phyloP scores from a whole-genome alignment of 2,329 filamentous ascomycete genomes.

The Scedosporium dehoogii region DNA sequence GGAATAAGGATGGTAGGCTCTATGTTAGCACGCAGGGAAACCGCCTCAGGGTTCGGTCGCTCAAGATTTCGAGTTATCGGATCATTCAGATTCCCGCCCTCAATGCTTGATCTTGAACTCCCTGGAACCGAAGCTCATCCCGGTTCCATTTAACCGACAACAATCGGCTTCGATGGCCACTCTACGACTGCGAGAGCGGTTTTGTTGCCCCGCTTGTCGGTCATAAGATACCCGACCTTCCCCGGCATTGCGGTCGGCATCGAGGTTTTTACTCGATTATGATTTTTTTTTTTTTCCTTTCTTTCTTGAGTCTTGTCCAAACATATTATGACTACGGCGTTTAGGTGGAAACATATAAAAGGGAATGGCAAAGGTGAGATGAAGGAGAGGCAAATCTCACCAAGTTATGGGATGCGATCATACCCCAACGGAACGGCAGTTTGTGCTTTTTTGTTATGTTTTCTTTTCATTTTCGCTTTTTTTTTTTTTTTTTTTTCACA shows the following conservation, averaged over 20 bases:
- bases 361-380: background rate
- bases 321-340: background rate
- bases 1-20: conserved; percentile 49
- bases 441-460: conserved; percentile 1
- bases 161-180: too few species aligned
- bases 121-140: background rate
- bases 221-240: background rate
- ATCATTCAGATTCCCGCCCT: conserved; percentile 24
- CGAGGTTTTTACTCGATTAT: background rate
- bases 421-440: conserved; percentile 3
- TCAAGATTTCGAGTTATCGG: conserved; percentile 49
- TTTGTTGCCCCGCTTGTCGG: background rate
- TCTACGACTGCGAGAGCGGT: too few species aligned
- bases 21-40: conserved; percentile 28
- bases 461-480: background rate
- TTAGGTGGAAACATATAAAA: conserved; percentile 1
- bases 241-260: background rate
- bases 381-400: background rate
- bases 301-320: background rate
- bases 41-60: conserved; percentile 35
- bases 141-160: too few species aligned
- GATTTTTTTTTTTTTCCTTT: background rate
- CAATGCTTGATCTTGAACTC: background rate
- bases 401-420: background rate
- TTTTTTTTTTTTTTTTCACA: background rate